Evolutionary conservation across 169 alveolate species (phyloP).

Genomic region (Cryptosporidium ryanae): DNA sequence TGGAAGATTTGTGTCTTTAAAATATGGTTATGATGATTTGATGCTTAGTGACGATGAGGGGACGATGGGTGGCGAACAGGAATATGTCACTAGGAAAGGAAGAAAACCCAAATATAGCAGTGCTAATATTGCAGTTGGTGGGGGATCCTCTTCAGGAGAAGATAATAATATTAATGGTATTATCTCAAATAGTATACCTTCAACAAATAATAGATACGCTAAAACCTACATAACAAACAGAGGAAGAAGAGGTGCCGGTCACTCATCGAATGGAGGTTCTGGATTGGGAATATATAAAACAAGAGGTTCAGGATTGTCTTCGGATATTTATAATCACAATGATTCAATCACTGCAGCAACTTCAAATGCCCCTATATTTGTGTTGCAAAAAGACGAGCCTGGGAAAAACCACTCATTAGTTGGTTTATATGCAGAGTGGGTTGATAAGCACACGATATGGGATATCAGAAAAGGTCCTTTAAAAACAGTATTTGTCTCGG

Average conservation of each 20-base stretch:
- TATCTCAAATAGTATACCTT: background rate
- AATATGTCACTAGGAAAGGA: constrained; percentile 60
- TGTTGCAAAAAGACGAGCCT: constrained; percentile 64
- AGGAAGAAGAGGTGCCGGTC: constrained; percentile 24
- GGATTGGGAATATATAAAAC: constrained; percentile 40
- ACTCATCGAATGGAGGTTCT: background rate
- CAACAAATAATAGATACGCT: constrained; percentile 35
- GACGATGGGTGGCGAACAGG: constrained; percentile 43
- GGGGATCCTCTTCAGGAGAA: constrained; percentile 67
- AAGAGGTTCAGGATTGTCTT: constrained; percentile 53
- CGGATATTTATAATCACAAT: background rate
- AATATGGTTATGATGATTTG: constrained; percentile 72
- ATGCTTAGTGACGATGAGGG: constrained; percentile 60
- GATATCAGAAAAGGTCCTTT: constrained; percentile 69
- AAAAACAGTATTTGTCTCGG: constrained; percentile 64
- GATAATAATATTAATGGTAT: constrained; percentile 14
- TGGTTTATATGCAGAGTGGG: constrained; percentile 74
- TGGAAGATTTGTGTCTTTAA: constrained; percentile 63
- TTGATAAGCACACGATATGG: constrained; percentile 57
- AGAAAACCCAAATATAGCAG: constrained; percentile 17
- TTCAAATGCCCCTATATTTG: constrained; percentile 67
- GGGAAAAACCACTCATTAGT: constrained; percentile 39
- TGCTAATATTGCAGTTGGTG: background rate
- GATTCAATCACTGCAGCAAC: constrained; percentile 8
- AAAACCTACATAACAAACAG: constrained; percentile 41